Evolutionary conservation across 768 basidiomycete genomes (phyloP), one percentile per base, ranked within the genome.

Genomic region (Lactarius akahatsu): DNA sequence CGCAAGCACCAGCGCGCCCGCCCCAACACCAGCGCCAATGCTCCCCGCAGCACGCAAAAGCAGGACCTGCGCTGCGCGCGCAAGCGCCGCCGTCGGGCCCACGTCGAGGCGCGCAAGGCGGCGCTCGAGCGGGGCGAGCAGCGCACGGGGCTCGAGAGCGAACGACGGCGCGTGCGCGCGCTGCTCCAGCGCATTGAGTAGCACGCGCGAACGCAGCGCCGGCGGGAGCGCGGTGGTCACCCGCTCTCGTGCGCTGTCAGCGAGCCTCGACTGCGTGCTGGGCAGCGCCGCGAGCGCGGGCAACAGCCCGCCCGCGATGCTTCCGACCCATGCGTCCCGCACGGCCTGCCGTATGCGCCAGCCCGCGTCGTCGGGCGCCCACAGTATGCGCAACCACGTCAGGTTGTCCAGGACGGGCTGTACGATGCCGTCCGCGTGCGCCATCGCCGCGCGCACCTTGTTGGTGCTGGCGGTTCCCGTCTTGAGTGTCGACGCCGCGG

Each of bases 1-100:
- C 23, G 58, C 45, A n/a, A 64, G 58, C 62, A 59, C 8, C 69
- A 70, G 65, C n/a, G 54, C 72, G 4, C 61, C 62, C 45, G 71
- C 71, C 4, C 70, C 73, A n/a, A 61, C 63, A n/a, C 67, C 68
- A 2, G 66, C 57, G 4, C 69, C 71, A 0, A 65, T 60, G 16
- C 71, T 65, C 13, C 69, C 64, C 1, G 52, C 62, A 6, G 66
- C n/a, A 10, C 67, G 71, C 15, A 63, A 26, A 26, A 73, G 52
- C 18, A 76, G 67, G 1, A 65, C 65, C 45, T 77, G 75, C 23
- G 74, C 76, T 9, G 71, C 70, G 16, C 68, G 62, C 43, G 73
- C 72, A 6, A 77, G 72, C 16, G 40, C 32, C 0, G 61, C 34
- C 3, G 71, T 73, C 7, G 68, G 3, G 26, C 66, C 63, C 3